Conservation (phyloP, 2,329 filamentous ascomycete genomes). For the Colletotrichum sp. region DNA sequence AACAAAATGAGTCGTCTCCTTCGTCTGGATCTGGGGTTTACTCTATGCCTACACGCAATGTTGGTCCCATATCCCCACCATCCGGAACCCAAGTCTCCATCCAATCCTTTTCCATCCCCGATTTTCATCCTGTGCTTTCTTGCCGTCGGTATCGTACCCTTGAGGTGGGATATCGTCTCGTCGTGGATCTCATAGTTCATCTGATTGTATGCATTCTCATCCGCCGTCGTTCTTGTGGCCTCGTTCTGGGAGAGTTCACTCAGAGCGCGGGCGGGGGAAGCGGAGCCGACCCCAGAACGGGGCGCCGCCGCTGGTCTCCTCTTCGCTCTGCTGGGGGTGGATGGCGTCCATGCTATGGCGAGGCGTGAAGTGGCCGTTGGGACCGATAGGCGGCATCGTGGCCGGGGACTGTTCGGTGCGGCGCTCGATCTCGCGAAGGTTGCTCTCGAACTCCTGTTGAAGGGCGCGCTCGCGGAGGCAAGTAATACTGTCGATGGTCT, state of each 20-base stretch:
- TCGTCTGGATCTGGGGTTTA: background rate
- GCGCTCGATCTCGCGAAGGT: background rate
- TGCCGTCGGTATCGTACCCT: background rate
- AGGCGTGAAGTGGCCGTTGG: background rate
- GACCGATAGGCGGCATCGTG: background rate
- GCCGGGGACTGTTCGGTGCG: background rate
- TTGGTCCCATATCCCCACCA: background rate
- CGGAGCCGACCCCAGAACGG: background rate
- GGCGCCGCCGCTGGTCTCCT: background rate
- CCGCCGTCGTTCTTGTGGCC: background rate
- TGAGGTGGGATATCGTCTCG: accelerated
- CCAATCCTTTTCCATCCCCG: background rate
- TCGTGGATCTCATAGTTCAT: background rate
- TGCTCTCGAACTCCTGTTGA: background rate
- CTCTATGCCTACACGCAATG: background rate
- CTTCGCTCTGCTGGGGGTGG: background rate
- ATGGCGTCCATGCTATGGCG: background rate
- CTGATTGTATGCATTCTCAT: background rate
- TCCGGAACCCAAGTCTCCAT: background rate
- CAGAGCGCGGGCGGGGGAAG: background rate
- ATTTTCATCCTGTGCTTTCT: background rate
- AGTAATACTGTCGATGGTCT: background rate
- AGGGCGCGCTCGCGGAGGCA: background rate
- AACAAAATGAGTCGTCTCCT: background rate
- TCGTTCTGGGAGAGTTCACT: background rate